These are phyloP conservation scores for Miamiensis avidus DNA, from an alignment of 169 alveolate species.

Conservation along the genomic window DNA sequence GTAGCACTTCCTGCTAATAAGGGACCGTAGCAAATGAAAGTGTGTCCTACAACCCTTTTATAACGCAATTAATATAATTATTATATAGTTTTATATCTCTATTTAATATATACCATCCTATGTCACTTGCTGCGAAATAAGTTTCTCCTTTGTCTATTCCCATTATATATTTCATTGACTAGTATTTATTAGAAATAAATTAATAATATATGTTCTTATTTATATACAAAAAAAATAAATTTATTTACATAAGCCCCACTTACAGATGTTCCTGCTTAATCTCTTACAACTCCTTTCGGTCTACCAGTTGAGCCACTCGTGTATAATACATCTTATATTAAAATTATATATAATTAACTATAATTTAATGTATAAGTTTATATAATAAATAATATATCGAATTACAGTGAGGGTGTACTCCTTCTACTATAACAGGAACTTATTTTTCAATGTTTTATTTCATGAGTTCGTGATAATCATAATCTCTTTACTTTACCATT, in stretches of 20 bases:
- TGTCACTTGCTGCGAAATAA: constrained; percentile 81
- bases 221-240: too few relatives aligned
- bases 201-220: too few relatives aligned
- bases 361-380: neutral
- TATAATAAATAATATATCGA: constrained; percentile 3
- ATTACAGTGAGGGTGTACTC: constrained; percentile 59
- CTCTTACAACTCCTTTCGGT: constrained; percentile 88
- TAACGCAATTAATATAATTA: too few relatives aligned
- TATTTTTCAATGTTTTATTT: constrained; percentile 24
- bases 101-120: too few relatives aligned
- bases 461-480: constrained; percentile 35
- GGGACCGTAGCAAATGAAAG: constrained; percentile 87
- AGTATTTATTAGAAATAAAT: neutral
- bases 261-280: constrained; percentile 79
- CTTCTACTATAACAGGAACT: constrained; percentile 54
- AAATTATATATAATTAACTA: constrained; percentile 19
- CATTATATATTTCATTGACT: constrained; percentile 77
- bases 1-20: constrained; percentile 81
- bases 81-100: too few relatives aligned
- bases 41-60: constrained; percentile 90
- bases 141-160: constrained; percentile 71
- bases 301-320: constrained; percentile 90
- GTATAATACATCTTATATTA: constrained; percentile 41
- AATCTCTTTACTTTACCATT: constrained; percentile 29
- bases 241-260: constrained; percentile 47